Base-by-base conservation (phyloP, 768 basidiomycete species). In the Auricularia auricula-judae region DNA sequence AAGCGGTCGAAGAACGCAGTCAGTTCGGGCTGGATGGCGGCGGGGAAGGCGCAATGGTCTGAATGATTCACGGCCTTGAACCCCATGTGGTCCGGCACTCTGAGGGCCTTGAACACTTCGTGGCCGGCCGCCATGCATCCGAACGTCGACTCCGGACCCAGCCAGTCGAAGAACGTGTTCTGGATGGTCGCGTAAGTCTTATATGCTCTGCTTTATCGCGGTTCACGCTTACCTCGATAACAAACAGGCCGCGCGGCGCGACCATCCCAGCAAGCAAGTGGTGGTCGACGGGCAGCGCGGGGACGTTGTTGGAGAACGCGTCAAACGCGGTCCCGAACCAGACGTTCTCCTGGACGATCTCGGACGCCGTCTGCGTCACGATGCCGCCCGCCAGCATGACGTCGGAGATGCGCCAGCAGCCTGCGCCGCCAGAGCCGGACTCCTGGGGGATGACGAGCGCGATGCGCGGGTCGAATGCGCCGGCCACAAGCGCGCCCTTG, bases 391-490 rank as follows among this genome's bases (percentile, higher is more conserved):
- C 61, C 34, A 65, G 51, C 60, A 65, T 44, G 58, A 54, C 61
- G 42, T 68, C 63, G 23, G 66, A 67, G 59, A 68, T 34, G 42
- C 68, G 66, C 68, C 68, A 68, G 68, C 68, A 68, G 4, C 66
- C 66, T 16, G 61, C 62, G 16, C 68, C 68, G 47, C 68, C 68
- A 8, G 66, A 67, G 16, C 68, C 68, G 44, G 66, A 67, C 54
- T 68, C 68, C 44, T 68, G 68, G 12, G 68, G 68, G 63, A 68
- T 68, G 35, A 66, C 67, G 33, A 68, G 58, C 29, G 68, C 68
- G 60, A 68, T 63, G 44, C 68, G 68, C 8, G 56, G 36, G n/a
- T 68, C 68, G 61, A 68, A 68, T 16, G 68, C 68, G 35, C 68
- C 68, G 11, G 68, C 68, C 44, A 68, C 63, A 36, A 68, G 63